phyloP scores from a whole-genome alignment of 495 filamentous ascomycete genomes.

The Barbatosphaeria neglecta region DNA sequence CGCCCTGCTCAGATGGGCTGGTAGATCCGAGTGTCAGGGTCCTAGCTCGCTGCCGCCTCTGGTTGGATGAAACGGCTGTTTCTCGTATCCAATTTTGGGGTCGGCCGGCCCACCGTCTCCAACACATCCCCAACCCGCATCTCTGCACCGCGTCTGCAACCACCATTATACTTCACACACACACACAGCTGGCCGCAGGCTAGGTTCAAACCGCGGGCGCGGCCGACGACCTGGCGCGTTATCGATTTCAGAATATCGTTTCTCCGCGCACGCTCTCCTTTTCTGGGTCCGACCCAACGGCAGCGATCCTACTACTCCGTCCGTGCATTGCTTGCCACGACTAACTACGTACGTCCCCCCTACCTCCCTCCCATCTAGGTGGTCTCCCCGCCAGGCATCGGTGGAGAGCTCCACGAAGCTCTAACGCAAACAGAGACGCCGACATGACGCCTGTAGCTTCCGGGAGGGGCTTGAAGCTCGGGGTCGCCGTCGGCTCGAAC shows the following conservation, averaged over 20 bases:
- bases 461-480: not conserved
- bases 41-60: slow-evolving; percentile 11
- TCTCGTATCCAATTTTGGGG: slow-evolving; percentile 46
- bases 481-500: not conserved
- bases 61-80: slow-evolving; percentile 38
- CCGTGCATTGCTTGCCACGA: not conserved
- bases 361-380: not conserved
- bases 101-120: slow-evolving; percentile 9
- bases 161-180: too few species aligned
- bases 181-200: too few species aligned
- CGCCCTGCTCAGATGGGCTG: not conserved
- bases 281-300: too few species aligned
- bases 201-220: not conserved
- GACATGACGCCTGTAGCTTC: not conserved
- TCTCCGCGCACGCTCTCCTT: too few species aligned
- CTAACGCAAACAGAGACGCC: not conserved
- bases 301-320: too few species aligned
- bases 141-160: too few species aligned
- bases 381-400: not conserved
- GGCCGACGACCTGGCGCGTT: not conserved
- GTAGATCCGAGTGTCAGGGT: not conserved
- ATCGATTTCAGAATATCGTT: not conserved
- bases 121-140: slow-evolving; percentile 1
- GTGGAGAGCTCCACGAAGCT: too few species aligned
- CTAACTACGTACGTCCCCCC: not conserved